phyloP scores from a whole-genome alignment of 1,139 yeast species.

The Kodamaea anthophila region DNA sequence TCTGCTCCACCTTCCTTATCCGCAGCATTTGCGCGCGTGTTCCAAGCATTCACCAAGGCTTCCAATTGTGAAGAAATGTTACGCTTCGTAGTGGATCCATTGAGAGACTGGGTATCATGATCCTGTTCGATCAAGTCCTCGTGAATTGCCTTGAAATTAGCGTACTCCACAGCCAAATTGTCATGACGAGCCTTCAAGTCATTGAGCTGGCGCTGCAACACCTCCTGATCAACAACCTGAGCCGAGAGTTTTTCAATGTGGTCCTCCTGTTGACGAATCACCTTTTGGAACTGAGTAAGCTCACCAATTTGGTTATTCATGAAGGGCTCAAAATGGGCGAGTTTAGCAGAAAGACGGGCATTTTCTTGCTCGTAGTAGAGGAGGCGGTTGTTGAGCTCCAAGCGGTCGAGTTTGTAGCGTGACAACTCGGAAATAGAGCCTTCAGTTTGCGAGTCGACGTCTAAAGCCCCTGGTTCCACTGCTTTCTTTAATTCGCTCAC shows the following conservation, averaged over 20 bases:
- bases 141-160: conserved; percentile 34
- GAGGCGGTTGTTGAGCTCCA: conserved; percentile 42
- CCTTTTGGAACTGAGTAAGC: conserved; percentile 45
- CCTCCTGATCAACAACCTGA: conserved; percentile 41
- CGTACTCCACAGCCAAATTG: conserved; percentile 39
- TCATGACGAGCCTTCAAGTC: conserved; percentile 43
- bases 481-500: conserved; percentile 32
- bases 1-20: not conserved
- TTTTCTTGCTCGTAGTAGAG: conserved; percentile 46
- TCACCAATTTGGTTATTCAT: conserved; percentile 52
- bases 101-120: conserved; percentile 20
- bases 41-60: conserved; percentile 35
- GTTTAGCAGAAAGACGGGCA: conserved; percentile 30
- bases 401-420: conserved; percentile 34
- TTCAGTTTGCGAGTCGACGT: conserved; percentile 13
- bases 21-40: conserved; percentile 7
- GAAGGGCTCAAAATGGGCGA: conserved; percentile 46
- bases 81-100: conserved; percentile 23
- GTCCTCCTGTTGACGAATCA: conserved; percentile 50
- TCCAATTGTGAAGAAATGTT: conserved; percentile 38
- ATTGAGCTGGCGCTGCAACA: conserved; percentile 39
- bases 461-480: conserved; percentile 28
- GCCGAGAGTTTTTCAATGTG: conserved; percentile 36
- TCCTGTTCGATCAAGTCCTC: conserved; percentile 29
- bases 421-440: conserved; percentile 27